Percentiles rank a stretch among this genome's conserved stretches.
phyloP scores from a whole-genome alignment of 768 basidiomycete genomes.

The Exsudoporus frostii region DNA sequence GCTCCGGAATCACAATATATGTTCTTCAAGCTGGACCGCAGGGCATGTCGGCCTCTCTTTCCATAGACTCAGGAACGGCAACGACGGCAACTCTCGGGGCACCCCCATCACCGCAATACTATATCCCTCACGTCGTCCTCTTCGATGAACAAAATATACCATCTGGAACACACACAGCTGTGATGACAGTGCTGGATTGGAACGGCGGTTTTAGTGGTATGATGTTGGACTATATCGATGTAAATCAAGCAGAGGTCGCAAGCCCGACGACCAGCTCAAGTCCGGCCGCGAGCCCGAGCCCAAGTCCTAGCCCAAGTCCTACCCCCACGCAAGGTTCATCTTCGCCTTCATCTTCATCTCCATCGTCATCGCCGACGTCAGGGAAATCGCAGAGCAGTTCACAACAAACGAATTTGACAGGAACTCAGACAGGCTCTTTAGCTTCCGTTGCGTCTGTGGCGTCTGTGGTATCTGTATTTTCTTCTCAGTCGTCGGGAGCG shows the following conservation, averaged over 20 bases:
- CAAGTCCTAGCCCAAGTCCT: not conserved
- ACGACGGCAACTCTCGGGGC: conserved; percentile 22
- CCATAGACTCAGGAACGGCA: conserved; percentile 21
- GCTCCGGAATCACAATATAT: conserved; percentile 30
- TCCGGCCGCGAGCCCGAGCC: not conserved
- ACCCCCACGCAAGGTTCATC: conserved; percentile 3
- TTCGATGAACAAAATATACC: conserved; percentile 20
- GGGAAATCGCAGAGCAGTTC: not conserved
- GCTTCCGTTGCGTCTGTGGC: not conserved
- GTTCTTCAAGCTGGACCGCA: conserved; percentile 26
- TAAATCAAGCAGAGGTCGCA: conserved; percentile 22
- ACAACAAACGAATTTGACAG: not conserved
- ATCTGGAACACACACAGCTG: conserved; percentile 22
- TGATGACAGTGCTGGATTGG: conserved; percentile 27
- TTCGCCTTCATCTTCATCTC: not conserved
- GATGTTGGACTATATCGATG: conserved; percentile 28
- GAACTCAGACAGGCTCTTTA: not conserved
- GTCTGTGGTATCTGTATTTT: conserved; percentile 3
- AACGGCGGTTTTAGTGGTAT: conserved; percentile 24
- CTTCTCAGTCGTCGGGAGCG: conserved; percentile 2
- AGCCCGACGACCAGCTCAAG: not conserved
- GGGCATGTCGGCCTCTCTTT: conserved; percentile 27
- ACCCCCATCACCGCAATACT: conserved; percentile 23
- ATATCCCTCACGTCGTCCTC: conserved; percentile 19
- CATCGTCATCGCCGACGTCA: not conserved